Base-by-base conservation (phyloP, 495 filamentous ascomycete genomes). In the Penicillium pulvis region DNA sequence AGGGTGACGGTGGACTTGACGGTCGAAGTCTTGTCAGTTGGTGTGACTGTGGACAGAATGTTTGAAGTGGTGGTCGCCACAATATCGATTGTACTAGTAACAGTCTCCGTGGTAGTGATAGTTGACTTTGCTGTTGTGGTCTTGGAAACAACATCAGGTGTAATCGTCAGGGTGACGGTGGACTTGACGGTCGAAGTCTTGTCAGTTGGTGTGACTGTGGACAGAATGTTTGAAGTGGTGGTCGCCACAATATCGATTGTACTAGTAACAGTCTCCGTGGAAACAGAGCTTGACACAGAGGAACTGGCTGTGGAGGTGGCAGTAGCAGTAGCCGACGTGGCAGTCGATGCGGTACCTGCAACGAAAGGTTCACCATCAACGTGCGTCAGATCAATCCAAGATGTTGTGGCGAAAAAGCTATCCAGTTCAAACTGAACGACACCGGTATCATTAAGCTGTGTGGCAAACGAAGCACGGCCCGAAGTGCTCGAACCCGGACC, bases 341-440 rank as follows among this genome's bases (percentile, higher is more conserved):
- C 31, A 4, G 51, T 54, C 4, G 56, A 47, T 7, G 41, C 17
- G 2, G 57, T 41, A 23, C 12, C 30, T 5, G 57, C 43, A 35
- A 50, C 35, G n/a, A 59, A 59, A 1, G 51, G 51, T 12, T 28
- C 53, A 6, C 57, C 57, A 50, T 41, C 31, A 14, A 59, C 51
- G 19, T 59, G 51, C 24, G 43, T 55, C n/a, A 59, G 54, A 24
- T 59, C 57, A 43, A 59, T 55, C 57, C 57, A 59, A 44, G 57
- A 54, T 6, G 51, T 59, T 4, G 31, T 48, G 4, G 30, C 23
- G 19, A 59, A 59, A 30, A 59, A 59, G 12, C 55, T 59, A 14
- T 31, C 57, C 28, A 59, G 17, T 14, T 59, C 51, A 20, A 59
- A 59, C 26, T 59, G 51, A 20, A 17, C 33, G 23, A 49, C 57